Percentiles rank a stretch among this genome's conserved stretches.
phyloP scores from a whole-genome alignment of 768 basidiomycete genomes.

The Boletus subcaerulescens region DNA sequence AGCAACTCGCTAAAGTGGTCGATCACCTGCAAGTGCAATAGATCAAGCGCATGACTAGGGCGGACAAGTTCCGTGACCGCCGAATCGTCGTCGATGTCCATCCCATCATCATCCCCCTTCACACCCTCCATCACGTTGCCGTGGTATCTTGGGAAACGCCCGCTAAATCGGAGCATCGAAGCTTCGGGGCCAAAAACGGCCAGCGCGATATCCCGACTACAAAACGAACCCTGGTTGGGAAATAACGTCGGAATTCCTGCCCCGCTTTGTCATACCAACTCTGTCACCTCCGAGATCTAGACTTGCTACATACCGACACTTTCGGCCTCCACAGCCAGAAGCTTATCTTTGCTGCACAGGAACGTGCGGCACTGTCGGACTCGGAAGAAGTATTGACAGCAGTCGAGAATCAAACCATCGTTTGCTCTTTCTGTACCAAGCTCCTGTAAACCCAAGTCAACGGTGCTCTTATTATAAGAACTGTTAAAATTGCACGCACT shows the following conservation, averaged over 20 bases:
- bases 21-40: conserved; percentile 64
- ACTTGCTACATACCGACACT: conserved; percentile 38
- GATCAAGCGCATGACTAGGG: conserved; percentile 59
- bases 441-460: conserved; percentile 14
- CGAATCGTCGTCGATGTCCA: conserved; percentile 63
- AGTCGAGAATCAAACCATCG: conserved; percentile 74
- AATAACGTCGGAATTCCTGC: conserved; percentile 24
- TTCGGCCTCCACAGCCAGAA: conserved; percentile 54
- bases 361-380: conserved; percentile 45
- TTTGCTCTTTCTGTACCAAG: conserved; percentile 44
- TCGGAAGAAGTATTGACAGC: conserved; percentile 57
- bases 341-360: conserved; percentile 68
- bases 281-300: neutral
- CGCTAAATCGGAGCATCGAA: conserved; percentile 39
- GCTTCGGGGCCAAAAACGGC: conserved; percentile 42
- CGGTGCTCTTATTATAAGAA: neutral
- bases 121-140: conserved; percentile 28
- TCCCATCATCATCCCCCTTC: conserved; percentile 42
- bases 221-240: conserved; percentile 35
- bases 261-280: conserved; percentile 12
- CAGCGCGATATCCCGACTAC: conserved; percentile 53
- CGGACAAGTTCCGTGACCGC: conserved; percentile 33
- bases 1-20: conserved; percentile 66
- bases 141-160: conserved; percentile 36
- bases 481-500: conserved; percentile 28